These are phyloP conservation scores for Dendrocalamus latiflorus DNA, from an alignment of 202 grass and related monocot genomes.

Conservation along the genomic window DNA sequence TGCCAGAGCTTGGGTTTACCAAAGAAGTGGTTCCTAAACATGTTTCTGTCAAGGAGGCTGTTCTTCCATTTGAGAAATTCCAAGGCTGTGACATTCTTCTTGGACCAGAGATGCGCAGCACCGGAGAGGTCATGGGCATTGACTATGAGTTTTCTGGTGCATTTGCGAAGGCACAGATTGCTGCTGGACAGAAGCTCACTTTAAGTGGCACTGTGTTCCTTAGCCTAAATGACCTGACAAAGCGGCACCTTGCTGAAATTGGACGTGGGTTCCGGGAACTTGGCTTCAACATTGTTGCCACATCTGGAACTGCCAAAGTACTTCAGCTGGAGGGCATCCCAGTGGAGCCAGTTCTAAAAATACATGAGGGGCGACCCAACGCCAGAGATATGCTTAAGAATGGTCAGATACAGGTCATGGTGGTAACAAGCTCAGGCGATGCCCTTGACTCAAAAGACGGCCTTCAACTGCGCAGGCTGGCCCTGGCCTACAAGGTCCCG, in stretches of 20 bases:
- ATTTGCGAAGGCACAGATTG: conserved; percentile 96
- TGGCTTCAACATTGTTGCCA: conserved; percentile 77
- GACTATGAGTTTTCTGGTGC: conserved; percentile 82
- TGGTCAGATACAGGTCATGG: conserved; percentile 91
- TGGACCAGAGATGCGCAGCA: conserved; percentile 98
- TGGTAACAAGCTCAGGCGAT: conserved; percentile 90
- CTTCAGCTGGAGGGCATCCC: conserved; percentile 73
- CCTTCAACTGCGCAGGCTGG: conserved; percentile 75
- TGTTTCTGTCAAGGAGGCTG: conserved; percentile 93
- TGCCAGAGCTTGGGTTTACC: conserved; percentile 74
- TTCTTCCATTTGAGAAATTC: conserved; percentile 97
- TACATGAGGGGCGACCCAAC: conserved; percentile 89
- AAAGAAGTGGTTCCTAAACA: conserved; percentile 88
- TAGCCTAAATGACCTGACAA: conserved; percentile 86
- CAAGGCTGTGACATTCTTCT: conserved; percentile 98
- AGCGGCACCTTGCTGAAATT: conserved; percentile 74
- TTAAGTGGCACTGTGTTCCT: conserved; percentile 70
- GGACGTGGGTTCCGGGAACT: conserved; percentile 62
- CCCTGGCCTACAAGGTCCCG: conserved; percentile 79
- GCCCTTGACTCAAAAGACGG: conserved; percentile 84
- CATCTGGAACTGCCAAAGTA: conserved; percentile 82
- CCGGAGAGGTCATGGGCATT: conserved; percentile 98
- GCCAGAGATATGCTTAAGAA: conserved; percentile 87
- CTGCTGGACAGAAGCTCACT: conserved; percentile 86
- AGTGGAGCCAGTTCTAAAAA: conserved; percentile 86